A percentile compares a stretch with the other conserved stretches of the same genome.
Evolutionary conservation across 179 eudicot genomes (phyloP).

Genomic region (Silene noctiflora): DNA sequence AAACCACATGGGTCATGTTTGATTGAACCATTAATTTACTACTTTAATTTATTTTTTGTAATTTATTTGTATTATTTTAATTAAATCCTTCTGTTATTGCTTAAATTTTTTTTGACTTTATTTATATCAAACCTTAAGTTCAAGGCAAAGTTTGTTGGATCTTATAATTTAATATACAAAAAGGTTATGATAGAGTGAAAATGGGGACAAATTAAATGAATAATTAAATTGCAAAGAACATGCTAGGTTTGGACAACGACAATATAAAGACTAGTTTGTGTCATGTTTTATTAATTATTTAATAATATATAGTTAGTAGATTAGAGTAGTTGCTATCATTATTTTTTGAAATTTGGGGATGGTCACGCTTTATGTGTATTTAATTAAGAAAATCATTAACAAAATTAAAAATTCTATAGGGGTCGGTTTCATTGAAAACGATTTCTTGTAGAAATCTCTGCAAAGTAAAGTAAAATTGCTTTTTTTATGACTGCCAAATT

Average conservation of each 20-base stretch:
- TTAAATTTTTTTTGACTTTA: not conserved
- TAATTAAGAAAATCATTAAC: slow-evolving; percentile 10
- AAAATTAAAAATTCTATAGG: not conserved
- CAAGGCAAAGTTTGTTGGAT: slow-evolving; percentile 18
- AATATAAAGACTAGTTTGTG: slow-evolving; percentile 27
- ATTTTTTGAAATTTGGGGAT: not conserved
- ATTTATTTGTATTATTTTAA: slow-evolving; percentile 14
- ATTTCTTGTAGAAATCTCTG: slow-evolving; percentile 10
- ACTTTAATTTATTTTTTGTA: slow-evolving; percentile 22
- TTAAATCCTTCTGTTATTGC: slow-evolving; percentile 21
- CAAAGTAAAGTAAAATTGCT: slow-evolving; percentile 16
- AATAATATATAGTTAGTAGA: not conserved
- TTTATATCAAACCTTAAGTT: slow-evolving; percentile 18
- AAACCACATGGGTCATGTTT: slow-evolving; percentile 35
- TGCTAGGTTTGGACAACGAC: slow-evolving; percentile 41
- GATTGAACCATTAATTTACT: slow-evolving; percentile 31
- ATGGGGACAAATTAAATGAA: slow-evolving; percentile 15
- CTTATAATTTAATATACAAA: not conserved
- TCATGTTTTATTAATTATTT: slow-evolving; percentile 8
- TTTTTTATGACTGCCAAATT: slow-evolving; percentile 11
- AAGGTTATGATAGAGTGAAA: slow-evolving; percentile 26
- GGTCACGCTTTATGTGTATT: slow-evolving; percentile 9
- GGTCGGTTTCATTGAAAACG: slow-evolving; percentile 20
- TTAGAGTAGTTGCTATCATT: not conserved
- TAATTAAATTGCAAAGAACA: slow-evolving; percentile 25